Percentiles rank a stretch among this genome's conserved stretches.
Evolutionary conservation across 768 basidiomycete species (phyloP).

Genomic region (Kwoniella shandongensis): DNA sequence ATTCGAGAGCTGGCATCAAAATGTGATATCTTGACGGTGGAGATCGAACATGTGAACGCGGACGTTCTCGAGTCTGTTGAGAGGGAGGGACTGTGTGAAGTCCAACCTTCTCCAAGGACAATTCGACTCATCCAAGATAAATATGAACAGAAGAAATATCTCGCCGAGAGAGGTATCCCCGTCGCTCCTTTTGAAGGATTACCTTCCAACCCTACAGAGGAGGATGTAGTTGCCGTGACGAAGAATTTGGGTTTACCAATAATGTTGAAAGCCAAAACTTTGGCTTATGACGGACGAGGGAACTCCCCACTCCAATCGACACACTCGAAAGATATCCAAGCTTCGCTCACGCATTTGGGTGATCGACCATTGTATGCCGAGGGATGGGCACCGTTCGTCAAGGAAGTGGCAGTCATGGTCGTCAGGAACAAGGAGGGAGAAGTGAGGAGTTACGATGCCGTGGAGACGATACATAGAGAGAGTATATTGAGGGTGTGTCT

Average conservation of each 20-base stretch:
- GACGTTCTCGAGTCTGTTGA: conserved; percentile 62
- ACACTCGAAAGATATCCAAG: conserved; percentile 57
- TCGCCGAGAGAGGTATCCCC: conserved; percentile 59
- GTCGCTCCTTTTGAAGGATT: conserved; percentile 66
- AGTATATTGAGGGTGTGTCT: conserved; percentile 92
- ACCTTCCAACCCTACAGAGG: conserved; percentile 59
- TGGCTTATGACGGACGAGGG: conserved; percentile 94
- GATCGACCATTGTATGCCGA: conserved; percentile 85
- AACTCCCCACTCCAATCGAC: conserved; percentile 73
- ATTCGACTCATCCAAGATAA: conserved; percentile 81
- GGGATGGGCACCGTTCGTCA: conserved; percentile 82
- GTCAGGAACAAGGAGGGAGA: conserved; percentile 74
- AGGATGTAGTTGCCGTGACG: conserved; percentile 57
- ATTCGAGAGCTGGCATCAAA: conserved; percentile 75
- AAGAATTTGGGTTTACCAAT: conserved; percentile 73
- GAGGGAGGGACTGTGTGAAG: conserved; percentile 55
- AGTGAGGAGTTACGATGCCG: conserved; percentile 79
- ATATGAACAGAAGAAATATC: conserved; percentile 65
- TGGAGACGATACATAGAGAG: conserved; percentile 92
- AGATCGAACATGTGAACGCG: conserved; percentile 94
- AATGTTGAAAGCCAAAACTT: conserved; percentile 93
- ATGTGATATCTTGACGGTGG: conserved; percentile 86
- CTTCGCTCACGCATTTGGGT: conserved; percentile 59
- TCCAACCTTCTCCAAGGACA: conserved; percentile 74
- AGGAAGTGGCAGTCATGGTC: conserved; percentile 96